phyloP scores from a whole-genome alignment of 371 early-diverging fungal genomes.

The Dichotomocladium elegans region DNA sequence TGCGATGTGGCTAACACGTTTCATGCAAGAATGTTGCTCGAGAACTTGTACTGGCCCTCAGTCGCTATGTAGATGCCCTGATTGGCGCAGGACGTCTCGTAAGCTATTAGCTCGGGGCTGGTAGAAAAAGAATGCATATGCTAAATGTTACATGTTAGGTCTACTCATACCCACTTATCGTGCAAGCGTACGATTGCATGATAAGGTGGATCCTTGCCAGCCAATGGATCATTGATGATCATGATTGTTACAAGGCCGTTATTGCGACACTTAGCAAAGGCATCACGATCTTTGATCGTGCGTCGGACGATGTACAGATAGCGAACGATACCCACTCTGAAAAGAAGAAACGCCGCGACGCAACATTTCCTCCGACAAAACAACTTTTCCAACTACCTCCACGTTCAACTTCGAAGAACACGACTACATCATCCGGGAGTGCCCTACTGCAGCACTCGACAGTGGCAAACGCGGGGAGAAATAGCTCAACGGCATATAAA shows the following conservation, averaged over 20 bases:
- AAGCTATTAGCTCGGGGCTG: no score
- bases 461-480: no score
- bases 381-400: constrained; percentile 45
- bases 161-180: constrained; percentile 55
- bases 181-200: constrained; percentile 74
- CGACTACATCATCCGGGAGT: constrained; percentile 4
- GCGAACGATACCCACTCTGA: constrained; percentile 12
- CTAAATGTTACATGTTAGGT: background rate
- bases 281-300: constrained; percentile 60
- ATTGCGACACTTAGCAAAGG: constrained; percentile 69
- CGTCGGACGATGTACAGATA: constrained; percentile 24
- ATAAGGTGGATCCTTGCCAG: constrained; percentile 71
- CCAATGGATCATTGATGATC: constrained; percentile 73
- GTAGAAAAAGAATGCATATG: constrained; percentile 7
- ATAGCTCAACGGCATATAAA: constrained; percentile 14
- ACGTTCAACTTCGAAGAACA: constrained; percentile 7
- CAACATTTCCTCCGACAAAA: constrained; percentile 42
- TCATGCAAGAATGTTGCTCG: constrained; percentile 56
- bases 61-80: constrained; percentile 66
- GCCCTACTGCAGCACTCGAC: background rate
- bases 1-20: no score
- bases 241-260: constrained; percentile 63
- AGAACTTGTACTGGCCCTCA: constrained; percentile 66
- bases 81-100: constrained; percentile 39
- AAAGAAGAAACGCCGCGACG: constrained; percentile 46